Base-by-base conservation (phyloP, 2,329 filamentous ascomycete species). In the Cladosporium sp. region DNA sequence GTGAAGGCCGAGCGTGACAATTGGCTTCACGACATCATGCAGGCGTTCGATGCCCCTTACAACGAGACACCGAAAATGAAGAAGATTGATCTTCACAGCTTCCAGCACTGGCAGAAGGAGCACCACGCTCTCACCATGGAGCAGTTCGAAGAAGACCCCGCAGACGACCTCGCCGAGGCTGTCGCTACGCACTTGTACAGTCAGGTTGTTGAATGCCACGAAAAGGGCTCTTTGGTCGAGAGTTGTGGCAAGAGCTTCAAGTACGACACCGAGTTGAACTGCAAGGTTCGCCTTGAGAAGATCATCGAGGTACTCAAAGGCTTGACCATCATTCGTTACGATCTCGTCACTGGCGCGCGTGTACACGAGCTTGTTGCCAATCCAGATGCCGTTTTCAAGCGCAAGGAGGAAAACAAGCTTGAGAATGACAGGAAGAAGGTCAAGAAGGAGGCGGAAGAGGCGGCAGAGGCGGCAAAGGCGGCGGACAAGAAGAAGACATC, bases 391-490 rank as follows among this genome's bases (percentile, higher is more conserved):
- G 24, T 47, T 15, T 26, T 59, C 21, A 59, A 59, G 57, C 21
- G 57, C 11, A 47, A 59, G 36, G 57, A 59, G 26, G 38, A 59
- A 11, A 59, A 59, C 38, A 59, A 59, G 38, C 18, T n/a, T 11
- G 36, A 44, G 24, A 59, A 59, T 18, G 38, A 44, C 2, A 41
- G 24, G 14, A 59, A 59, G 38, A 41, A 28, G 14, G n/a, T 15
- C n/a, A 15, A 7, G 7, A 47, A 32, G 26, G 41, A 47, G 57
- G 34, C 32, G 24, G n/a, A 32, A 15, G 41, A 47, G 57, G 34
- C 32, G 24, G n/a, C 34, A 38, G 34, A 38, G 11, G 36, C 38
- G 38, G 38, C 38, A n/a, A 59, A 59, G 57, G 21, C 32, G 32
- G 15, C 21, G 55, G 3, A n/a, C 32, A 24, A 58, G 12, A 28